Base-by-base conservation (phyloP, 2,329 filamentous ascomycete genomes). In the Albophoma yamanashiensis region DNA sequence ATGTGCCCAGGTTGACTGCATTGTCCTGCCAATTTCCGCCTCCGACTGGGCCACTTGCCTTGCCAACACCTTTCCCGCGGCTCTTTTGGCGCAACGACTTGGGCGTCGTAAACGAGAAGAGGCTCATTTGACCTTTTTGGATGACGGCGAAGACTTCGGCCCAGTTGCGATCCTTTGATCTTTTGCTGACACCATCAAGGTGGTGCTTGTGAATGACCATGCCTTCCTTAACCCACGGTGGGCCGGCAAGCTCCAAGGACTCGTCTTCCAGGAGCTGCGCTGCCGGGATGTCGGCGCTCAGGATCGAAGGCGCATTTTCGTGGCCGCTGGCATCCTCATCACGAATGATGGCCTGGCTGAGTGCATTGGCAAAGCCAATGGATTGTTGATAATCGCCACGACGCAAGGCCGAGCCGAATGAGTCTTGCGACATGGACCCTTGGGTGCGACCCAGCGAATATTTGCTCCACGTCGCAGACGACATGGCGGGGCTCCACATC, bases 1-100 rank as follows among this genome's bases (percentile, higher is more conserved):
- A 97, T 25, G 88, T 89, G 67, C 91, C 92, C 12, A 97, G 80
- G 64, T 87, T 91, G 64, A 96, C 92, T 6, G 94, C 94, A 70
- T 96, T 97, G 66, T 97, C 92, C 73, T 93, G 93, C 94, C 94
- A 99, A 73, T 99, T 97, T 31, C 94, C 94, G 62, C 94, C 94
- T 65, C 94, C 94, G 2, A 97, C 94, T 8, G 89, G 86, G 12
- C 82, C 81, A 60, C 78, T 79, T 58, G 78, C 74, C 62, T 78
- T 79, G 61, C 79, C 75, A 27, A 78, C 76, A 43, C 75, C 74
- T 58, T 81, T 78, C 11, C 73, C 78, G 63, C 84, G 85, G 63
- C 75, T 80, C 72, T 91, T 92, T 66, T 86, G 82, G 40, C 87
- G 82, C 66, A 86, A 78, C 1, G 89, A 90, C 71, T 94, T 94